Percentiles rank a stretch among this genome's conserved stretches.
Evolutionary conservation across 2,329 filamentous ascomycete species (phyloP).

Genomic region (Apiospora sp.): DNA sequence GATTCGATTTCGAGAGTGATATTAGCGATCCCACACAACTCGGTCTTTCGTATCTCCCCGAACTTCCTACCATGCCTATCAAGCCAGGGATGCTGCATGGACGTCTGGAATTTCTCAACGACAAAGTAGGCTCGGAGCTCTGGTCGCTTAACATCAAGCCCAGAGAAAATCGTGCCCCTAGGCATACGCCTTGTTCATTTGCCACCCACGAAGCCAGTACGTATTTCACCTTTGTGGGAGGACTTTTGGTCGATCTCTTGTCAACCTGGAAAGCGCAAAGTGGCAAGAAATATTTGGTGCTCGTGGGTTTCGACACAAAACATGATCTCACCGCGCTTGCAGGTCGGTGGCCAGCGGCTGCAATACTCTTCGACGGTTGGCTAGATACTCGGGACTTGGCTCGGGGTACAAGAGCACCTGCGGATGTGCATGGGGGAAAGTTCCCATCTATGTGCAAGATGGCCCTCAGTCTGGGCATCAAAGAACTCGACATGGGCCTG

Average conservation of each 20-base stretch:
- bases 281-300: too few relatives aligned
- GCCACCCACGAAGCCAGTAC: neutral
- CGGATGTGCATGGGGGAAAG: neutral
- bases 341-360: neutral
- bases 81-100: neutral
- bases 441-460: neutral
- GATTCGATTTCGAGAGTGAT: neutral
- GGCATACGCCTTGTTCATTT: neutral
- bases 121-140: neutral
- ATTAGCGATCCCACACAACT: neutral
- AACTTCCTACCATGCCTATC: neutral
- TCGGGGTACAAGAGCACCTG: neutral
- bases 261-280: too few relatives aligned
- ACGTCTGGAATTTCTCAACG: neutral
- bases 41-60: neutral
- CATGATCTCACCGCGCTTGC: neutral
- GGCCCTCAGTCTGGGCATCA: neutral
- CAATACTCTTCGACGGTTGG: neutral
- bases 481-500: neutral
- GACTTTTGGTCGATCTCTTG: too few relatives aligned
- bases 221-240: neutral
- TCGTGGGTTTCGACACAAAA: too few relatives aligned
- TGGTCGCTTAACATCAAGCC: neutral
- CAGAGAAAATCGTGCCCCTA: neutral
- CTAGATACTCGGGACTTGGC: neutral